Evolutionary conservation across 768 basidiomycete genomes (phyloP).

Genomic region (Suillus sp.): DNA sequence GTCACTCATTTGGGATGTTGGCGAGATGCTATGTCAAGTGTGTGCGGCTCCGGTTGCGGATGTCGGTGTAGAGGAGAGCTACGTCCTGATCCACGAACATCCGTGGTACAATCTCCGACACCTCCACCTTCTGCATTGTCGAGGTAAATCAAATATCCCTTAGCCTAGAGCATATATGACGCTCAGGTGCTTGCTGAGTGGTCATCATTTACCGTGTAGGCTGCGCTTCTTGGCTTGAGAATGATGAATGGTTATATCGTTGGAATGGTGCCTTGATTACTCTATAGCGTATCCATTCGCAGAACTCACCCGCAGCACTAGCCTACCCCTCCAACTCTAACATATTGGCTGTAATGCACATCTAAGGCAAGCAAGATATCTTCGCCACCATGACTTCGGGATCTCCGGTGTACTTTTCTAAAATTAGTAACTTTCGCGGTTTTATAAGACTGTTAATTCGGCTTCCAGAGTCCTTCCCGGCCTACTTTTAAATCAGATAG

Average conservation of each 20-base stretch:
- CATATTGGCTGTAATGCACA: not conserved
- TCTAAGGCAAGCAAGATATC: not conserved
- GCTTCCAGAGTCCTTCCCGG: not conserved
- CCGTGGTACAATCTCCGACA: not conserved
- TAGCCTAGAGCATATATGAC: not conserved
- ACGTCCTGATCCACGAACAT: not conserved
- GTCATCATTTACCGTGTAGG: not conserved
- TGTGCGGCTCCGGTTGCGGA: conserved; percentile 71
- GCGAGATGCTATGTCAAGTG: conserved; percentile 43
- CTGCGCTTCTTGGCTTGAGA: not conserved
- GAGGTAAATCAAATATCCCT: not conserved
- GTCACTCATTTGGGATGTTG: conserved; percentile 69
- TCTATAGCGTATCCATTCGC: not conserved
- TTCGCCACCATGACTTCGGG: not conserved
- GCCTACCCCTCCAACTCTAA: not conserved
- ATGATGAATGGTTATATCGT: not conserved
- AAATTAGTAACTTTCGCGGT: not conserved
- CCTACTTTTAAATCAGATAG: not conserved
- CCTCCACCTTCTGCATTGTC: not conserved
- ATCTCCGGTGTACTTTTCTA: not conserved
- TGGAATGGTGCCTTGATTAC: not conserved
- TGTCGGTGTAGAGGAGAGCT: conserved; percentile 49
- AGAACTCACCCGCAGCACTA: not conserved
- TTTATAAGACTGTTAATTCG: not conserved
- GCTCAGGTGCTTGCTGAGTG: too few species aligned